Base-by-base conservation (phyloP, 306 rosid genomes). In the Citrullus colocynthis region DNA sequence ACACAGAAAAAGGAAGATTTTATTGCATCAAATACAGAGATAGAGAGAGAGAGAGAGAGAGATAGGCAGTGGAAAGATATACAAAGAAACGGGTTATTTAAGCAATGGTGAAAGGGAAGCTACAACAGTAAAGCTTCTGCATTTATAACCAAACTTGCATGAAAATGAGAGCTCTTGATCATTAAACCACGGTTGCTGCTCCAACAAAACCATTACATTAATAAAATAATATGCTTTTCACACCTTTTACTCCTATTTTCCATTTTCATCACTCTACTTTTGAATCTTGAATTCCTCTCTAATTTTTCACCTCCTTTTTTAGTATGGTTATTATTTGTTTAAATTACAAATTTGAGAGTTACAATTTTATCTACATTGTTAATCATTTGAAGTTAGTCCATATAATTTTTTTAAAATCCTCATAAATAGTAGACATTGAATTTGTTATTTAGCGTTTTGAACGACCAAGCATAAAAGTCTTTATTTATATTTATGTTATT, bases 121-220 rank as follows among this genome's bases (percentile, higher is more conserved):
- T 48, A 49, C 42, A 72, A 72, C 28, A 30, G 59, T 72, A 72
- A 72, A 72, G 76, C 14, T 48, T 14, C 15, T 73, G 61, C 77
- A 73, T 90, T 93, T 91, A 90, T 90, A 88, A 87, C 90, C 92
- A 88, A 86, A 89, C 93, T 80, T 85, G 62, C 97, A 88, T 90
- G 4, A 90, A 93, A 90, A 88, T 80, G 81, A 84, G 93, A 81
- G 94, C 97, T 90, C 77, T 90, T 84, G 88, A 91, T 93, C 96
- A 93, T 90, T 93, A 73, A 90, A 93, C 96, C 97, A 87, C 97
- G 92, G 92, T 85, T 92, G 82, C 89, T 87, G 90, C 86, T 18
- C 78, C 88, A 42, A 85, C 58, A 85, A 83, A 72, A 85, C 82
- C 85, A 88, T 34, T 79, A 57, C 65, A 85, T 37, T 52, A 44